These are phyloP conservation scores for Dimocarpus longan DNA, from an alignment of 345 rosid species.

Conservation along the genomic window DNA sequence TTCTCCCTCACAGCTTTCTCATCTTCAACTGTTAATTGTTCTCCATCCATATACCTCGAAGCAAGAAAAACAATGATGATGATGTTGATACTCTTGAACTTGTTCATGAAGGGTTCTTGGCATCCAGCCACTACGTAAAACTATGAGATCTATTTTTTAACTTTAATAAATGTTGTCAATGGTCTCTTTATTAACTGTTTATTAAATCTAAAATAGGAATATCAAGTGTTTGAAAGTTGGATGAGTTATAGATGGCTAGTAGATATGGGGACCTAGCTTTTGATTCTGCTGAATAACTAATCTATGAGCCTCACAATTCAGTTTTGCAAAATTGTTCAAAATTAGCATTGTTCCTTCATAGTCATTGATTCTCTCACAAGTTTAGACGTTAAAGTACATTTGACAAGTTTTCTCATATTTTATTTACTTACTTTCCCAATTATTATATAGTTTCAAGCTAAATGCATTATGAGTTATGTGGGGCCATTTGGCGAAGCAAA, in stretches of 20 bases:
- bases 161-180: not conserved
- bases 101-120: not conserved
- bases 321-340: not conserved
- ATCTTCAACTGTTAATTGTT: constrained; percentile 59
- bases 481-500: not conserved
- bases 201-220: not conserved
- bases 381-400: not conserved
- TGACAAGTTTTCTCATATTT: not conserved
- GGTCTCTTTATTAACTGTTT: not conserved
- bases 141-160: not conserved
- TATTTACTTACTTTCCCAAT: not conserved
- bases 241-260: not conserved
- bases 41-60: constrained; percentile 75
- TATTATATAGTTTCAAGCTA: not conserved
- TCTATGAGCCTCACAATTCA: not conserved
- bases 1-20: constrained; percentile 58
- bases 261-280: constrained; percentile 4
- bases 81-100: not conserved
- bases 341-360: not conserved
- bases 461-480: not conserved
- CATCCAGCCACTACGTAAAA: not conserved
- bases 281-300: not conserved
- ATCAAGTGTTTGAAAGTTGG: not conserved
- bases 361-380: not conserved
- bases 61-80: constrained; percentile 16